A percentile compares a stretch with the other conserved stretches of the same genome.
phyloP scores from a whole-genome alignment of 257 asterid species.

The Coffea canephora region DNA sequence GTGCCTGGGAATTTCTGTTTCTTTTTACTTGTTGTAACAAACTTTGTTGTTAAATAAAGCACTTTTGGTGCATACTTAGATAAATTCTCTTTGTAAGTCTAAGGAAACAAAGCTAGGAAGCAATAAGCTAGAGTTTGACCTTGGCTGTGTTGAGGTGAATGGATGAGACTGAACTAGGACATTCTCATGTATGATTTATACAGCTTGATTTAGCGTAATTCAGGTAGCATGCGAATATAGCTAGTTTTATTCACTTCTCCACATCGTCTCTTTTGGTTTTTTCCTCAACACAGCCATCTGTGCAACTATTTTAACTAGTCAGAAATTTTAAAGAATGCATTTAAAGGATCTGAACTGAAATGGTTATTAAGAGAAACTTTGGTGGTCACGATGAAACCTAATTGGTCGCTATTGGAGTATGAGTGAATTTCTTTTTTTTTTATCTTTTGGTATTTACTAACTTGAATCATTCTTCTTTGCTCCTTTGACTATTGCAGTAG shows the following conservation, averaged over 20 bases:
- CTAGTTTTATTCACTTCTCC: not conserved
- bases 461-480: not conserved
- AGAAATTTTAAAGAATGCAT: not conserved
- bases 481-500: slow-evolving; percentile 46
- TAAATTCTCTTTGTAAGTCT: too few relatives aligned
- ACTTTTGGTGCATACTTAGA: not conserved
- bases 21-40: not conserved
- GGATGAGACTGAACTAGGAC: not conserved
- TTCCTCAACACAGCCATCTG: not conserved
- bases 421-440: not conserved
- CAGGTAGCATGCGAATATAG: not conserved
- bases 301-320: not conserved
- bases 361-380: not conserved
- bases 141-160: not conserved
- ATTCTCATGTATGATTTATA: not conserved
- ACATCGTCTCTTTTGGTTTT: not conserved
- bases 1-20: not conserved
- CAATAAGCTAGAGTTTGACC: not conserved
- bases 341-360: not conserved
- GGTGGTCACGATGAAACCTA: not conserved
- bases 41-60: not conserved
- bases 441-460: not conserved
- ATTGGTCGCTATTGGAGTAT: not conserved
- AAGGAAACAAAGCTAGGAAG: not conserved
- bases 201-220: not conserved